These are phyloP conservation scores for Clonostachys sp. DNA, from an alignment of 2,329 filamentous ascomycete species.

Conservation along the genomic window DNA sequence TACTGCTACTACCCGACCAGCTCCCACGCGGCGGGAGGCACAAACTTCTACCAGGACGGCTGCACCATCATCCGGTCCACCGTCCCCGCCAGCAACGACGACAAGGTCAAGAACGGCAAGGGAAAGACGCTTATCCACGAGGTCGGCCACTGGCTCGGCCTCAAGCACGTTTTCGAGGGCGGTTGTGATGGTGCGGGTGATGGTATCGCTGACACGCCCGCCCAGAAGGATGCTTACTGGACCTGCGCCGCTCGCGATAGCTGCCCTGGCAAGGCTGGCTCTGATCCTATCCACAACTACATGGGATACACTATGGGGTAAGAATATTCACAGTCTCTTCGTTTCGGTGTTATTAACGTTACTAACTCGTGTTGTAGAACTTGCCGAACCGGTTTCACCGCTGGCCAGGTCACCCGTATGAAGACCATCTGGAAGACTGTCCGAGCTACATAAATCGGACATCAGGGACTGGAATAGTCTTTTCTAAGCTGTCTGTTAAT, in stretches of 20 bases:
- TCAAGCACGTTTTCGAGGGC: slow-evolving; percentile 16
- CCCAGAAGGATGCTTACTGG: slow-evolving; percentile 18
- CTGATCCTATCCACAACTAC: slow-evolving; percentile 31
- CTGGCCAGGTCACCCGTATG: background rate
- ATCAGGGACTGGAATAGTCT: no score
- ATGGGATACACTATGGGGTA: slow-evolving; percentile 37
- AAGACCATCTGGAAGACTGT: background rate
- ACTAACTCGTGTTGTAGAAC: background rate
- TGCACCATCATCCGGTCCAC: slow-evolving; percentile 29
- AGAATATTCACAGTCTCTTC: slow-evolving; percentile 6
- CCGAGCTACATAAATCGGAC: no score
- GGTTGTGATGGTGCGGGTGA: slow-evolving; percentile 31
- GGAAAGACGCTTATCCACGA: slow-evolving; percentile 1
- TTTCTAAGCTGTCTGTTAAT: no score
- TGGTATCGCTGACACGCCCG: slow-evolving; percentile 32
- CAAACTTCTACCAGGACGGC: slow-evolving; percentile 28
- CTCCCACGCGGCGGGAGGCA: slow-evolving; percentile 17
- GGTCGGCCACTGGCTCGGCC: slow-evolving; percentile 1
- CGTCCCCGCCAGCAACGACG: slow-evolving; percentile 15
- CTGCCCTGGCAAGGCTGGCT: slow-evolving; percentile 19
- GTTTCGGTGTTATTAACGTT: background rate
- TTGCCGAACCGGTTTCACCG: background rate
- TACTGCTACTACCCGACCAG: slow-evolving; percentile 40
- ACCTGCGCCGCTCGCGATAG: slow-evolving; percentile 31
- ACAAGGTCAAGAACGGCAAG: slow-evolving; percentile 14